These are phyloP conservation scores for Didymosphaeria variabile DNA, from an alignment of 2,329 filamentous ascomycete species.

Conservation along the genomic window DNA sequence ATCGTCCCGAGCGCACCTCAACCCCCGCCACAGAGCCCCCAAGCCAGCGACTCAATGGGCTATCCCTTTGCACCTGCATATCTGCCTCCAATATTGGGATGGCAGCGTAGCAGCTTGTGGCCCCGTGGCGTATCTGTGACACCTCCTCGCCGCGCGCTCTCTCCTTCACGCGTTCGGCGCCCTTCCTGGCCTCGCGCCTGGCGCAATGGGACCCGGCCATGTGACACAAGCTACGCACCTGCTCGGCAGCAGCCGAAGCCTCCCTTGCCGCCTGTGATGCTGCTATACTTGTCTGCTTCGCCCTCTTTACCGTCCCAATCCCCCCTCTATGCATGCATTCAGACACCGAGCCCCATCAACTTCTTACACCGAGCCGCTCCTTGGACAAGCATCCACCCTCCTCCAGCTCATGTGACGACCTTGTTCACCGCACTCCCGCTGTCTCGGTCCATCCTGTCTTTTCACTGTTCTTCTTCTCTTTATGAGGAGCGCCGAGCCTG, in stretches of 20 bases:
- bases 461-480: slow-evolving; percentile 32
- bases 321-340: slow-evolving; percentile 30
- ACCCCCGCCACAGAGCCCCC: not conserved
- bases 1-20: slow-evolving; percentile 14
- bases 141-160: slow-evolving; percentile 34
- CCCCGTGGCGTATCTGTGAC: slow-evolving; percentile 41
- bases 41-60: slow-evolving; percentile 20
- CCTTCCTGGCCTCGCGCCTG: slow-evolving; percentile 40
- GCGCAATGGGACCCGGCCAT: slow-evolving; percentile 31
- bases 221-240: slow-evolving; percentile 33
- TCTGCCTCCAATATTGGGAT: slow-evolving; percentile 30
- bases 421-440: slow-evolving; percentile 30
- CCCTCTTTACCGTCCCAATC: slow-evolving; percentile 26
- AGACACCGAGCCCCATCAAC: slow-evolving; percentile 29
- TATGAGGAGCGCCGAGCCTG: slow-evolving; percentile 34
- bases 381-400: slow-evolving; percentile 31
- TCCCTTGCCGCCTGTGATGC: slow-evolving; percentile 41
- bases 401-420: slow-evolving; percentile 42
- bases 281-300: slow-evolving; percentile 40
- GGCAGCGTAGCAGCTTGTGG: slow-evolving; percentile 48
- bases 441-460: slow-evolving; percentile 31
- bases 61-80: slow-evolving; percentile 27
- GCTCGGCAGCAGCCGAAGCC: slow-evolving; percentile 40
- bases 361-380: slow-evolving; percentile 32
- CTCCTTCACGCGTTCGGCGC: slow-evolving; percentile 37